Conservation (phyloP, 2,329 filamentous ascomycete genomes). For the Eutypa lata region DNA sequence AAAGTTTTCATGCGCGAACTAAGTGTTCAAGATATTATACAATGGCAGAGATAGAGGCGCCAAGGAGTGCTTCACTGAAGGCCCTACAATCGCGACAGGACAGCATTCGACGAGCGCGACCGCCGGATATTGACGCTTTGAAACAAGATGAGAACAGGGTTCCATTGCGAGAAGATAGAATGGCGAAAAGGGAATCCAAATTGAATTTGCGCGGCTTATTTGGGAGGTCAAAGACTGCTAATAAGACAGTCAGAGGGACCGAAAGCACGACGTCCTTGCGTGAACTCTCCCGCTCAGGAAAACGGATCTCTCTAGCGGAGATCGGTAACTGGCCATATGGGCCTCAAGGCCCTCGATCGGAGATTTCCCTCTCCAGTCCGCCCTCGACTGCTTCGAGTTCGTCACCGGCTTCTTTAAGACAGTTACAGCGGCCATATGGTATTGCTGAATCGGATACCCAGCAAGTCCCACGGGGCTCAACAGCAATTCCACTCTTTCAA, state of each 20-base stretch:
- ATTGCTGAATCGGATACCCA: constrained; percentile 14
- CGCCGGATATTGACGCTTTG: constrained; percentile 32
- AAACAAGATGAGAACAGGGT: constrained; percentile 34
- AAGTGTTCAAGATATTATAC: background rate
- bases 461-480: constrained; percentile 5
- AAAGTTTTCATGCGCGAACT: background rate
- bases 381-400: constrained; percentile 13
- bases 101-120: constrained; percentile 34
- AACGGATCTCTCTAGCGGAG: constrained; percentile 46
- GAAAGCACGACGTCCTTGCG: constrained; percentile 29
- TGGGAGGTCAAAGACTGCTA: constrained; percentile 39
- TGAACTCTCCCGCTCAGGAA: constrained; percentile 31
- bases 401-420: constrained; percentile 4
- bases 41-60: background rate
- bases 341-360: constrained; percentile 33
- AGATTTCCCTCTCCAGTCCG: constrained; percentile 28
- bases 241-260: constrained; percentile 23
- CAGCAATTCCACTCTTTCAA: constrained; percentile 65
- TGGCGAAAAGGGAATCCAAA: constrained; percentile 48
- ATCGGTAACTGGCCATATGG: constrained; percentile 41
- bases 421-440: constrained; percentile 7
- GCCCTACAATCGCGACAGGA: background rate
- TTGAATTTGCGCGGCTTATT: constrained; percentile 52
- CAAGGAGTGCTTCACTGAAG: background rate
- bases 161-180: constrained; percentile 41